Conservation (phyloP, 345 rosid genomes). For the Acer campestre region DNA sequence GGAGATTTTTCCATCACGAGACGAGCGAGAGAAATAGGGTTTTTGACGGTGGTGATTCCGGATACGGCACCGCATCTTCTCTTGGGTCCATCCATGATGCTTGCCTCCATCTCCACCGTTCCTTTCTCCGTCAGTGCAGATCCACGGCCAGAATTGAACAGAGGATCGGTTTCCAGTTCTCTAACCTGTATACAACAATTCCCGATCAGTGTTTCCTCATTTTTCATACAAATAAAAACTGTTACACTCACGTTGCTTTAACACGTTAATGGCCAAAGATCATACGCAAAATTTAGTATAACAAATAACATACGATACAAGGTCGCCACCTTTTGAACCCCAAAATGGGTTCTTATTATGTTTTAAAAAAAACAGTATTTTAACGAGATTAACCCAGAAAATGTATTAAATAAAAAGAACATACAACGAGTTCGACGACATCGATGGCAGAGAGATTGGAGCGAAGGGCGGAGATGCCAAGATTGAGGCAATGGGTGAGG, state of each 20-base stretch:
- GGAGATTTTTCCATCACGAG: conserved; percentile 97
- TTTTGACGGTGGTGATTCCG: conserved; percentile 81
- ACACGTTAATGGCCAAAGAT: neutral
- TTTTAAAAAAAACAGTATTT: neutral
- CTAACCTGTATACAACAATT: conserved; percentile 49
- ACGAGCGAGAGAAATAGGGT: conserved; percentile 89
- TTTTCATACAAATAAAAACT: neutral
- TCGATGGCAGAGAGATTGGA: conserved; percentile 80
- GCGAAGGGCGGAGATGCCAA: conserved; percentile 84
- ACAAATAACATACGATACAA: neutral
- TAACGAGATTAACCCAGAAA: neutral
- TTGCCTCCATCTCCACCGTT: conserved; percentile 97
- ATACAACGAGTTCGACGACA: conserved; percentile 92
- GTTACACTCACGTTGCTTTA: neutral
- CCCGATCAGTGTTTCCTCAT: neutral
- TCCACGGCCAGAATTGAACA: conserved; percentile 97
- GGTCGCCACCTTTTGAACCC: neutral
- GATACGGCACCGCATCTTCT: conserved; percentile 96
- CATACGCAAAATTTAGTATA: neutral
- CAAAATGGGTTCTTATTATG: neutral
- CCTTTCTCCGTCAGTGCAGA: conserved; percentile 89
- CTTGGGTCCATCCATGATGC: conserved; percentile 89
- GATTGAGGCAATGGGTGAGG: conserved; percentile 81
- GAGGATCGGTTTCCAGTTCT: conserved; percentile 86
- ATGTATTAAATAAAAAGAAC: conserved; percentile 6